Base-by-base conservation (phyloP, 1,284 basidiomycete genomes). In the Malassezia psittaci region DNA sequence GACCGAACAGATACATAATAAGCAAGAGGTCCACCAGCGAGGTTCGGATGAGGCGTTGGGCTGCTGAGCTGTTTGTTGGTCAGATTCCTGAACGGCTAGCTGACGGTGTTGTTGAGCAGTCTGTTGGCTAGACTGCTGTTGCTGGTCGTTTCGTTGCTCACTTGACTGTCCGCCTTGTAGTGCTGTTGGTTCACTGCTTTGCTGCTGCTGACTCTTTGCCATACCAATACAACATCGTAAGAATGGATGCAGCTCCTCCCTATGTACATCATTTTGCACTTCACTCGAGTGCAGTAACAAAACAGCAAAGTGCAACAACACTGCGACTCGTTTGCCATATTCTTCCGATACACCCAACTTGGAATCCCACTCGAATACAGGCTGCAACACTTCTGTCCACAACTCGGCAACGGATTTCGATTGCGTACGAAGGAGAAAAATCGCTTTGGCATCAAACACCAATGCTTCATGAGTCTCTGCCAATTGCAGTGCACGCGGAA, bases 381-480 rank as follows among this genome's bases (percentile, higher is more conserved):
- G 43, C 10, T 29, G 12, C 29, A 47, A 12, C 36, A 56, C 37
- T 15, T 40, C 18, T 15, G 38, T 29, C 49, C 42, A 47, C 2
- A 46, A 36, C 24, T 10, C 24, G 0, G 15, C 16, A 10, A 42
- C 16, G 8, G 37, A 33, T 15, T 51, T 50, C n/a, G 38, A 37
- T 24, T 45, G 16, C 12, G 61, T 57, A 24, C 67, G 56, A 51
- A 72, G 49, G 18, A 63, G 44, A 41, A 75, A 62, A 37, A 68
- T 64, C 10, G 63, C 52, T 42, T 66, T 65, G 47, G 94, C 81
- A 68, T 96, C 90, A 69, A 94, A 94, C 45, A 96, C 84, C 42
- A 96, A 81, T 6, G 85, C 84, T 8, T 86, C 83, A 65, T 90
- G 86, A 59, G 86, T 83, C 69, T 96, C 91, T 44, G 93, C 85